Evolutionary conservation across 1,284 basidiomycete genomes (phyloP), one percentile per base, ranked within the genome.

Genomic region (Gymnopus androsaceus): DNA sequence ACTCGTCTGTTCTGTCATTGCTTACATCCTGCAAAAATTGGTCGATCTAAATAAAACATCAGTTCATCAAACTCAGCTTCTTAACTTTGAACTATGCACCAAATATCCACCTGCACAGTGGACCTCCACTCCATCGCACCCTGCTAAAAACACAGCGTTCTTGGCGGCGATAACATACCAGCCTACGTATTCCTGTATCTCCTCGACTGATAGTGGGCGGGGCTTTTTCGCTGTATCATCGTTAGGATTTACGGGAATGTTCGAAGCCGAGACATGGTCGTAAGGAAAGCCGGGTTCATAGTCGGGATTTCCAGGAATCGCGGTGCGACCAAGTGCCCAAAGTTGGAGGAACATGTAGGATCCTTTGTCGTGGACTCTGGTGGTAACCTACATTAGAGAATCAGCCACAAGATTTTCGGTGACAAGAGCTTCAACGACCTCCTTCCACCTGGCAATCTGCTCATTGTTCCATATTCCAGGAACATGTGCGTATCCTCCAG

Each of bases 1-100:
- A 83, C 30, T 69, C 64, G 64, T 84, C 81, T 5, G 75, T 78
- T 31, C 80, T 74, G 47, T 74, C 68, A 66, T 80, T 81, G 45
- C 68, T 57, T 1, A 65, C 57, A 46, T 71, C 66, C 54, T 76
- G 72, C 21, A 69, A 31, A 58, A 75, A 76, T 60, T 74, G 72
- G 57, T 75, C 73, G 25, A 75, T 33, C 4, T 7, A 6, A 33
- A 33, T 14, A 6, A 33, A 33, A n/a, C 31, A n/a, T n/a, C n/a
- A n/a, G n/a, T n/a, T n/a, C n/a, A n/a, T n/a, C n/a, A n/a, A n/a
- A n/a, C n/a, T n/a, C n/a, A n/a, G n/a, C n/a, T n/a, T n/a, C n/a
- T n/a, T n/a, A n/a, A n/a, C n/a, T n/a, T n/a, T n/a, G n/a, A n/a
- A 14, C 7, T 7, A 33, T 7, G n/a, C n/a, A n/a, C n/a, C n/a